These are phyloP conservation scores for Wallacemonas sp. DNA, from an alignment of 208 protist genomes.

Conservation along the genomic window DNA sequence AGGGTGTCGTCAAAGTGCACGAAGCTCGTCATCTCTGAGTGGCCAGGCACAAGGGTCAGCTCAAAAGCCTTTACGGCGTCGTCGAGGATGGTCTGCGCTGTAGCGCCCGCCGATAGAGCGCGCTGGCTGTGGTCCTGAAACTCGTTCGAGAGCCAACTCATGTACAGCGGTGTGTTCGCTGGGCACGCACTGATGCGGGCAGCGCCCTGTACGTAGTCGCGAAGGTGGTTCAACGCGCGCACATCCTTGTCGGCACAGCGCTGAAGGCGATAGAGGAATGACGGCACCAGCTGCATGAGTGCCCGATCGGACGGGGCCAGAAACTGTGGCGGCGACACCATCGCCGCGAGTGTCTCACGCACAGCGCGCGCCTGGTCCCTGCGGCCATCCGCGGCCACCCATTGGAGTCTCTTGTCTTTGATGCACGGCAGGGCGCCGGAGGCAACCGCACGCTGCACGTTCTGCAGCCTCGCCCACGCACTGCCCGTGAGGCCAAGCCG, in stretches of 20 bases:
- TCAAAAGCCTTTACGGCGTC: neutral
- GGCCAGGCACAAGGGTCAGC: neutral
- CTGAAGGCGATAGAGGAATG: slow-evolving; percentile 67
- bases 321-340: slow-evolving; percentile 35
- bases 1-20: slow-evolving; percentile 1
- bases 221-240: slow-evolving; percentile 32
- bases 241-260: slow-evolving; percentile 42
- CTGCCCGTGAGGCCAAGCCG: slow-evolving; percentile 45
- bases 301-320: slow-evolving; percentile 15
- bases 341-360: slow-evolving; percentile 18
- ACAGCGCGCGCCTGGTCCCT: slow-evolving; percentile 20
- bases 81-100: neutral
- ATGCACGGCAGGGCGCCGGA: slow-evolving; percentile 41
- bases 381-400: slow-evolving; percentile 24
- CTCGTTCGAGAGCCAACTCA: slow-evolving; percentile 14
- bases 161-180: neutral
- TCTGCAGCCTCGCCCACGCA: slow-evolving; percentile 30
- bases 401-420: slow-evolving; percentile 24
- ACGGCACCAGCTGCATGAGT: slow-evolving; percentile 40
- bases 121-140: neutral
- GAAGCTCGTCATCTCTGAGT: neutral
- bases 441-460: slow-evolving; percentile 23
- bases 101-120: neutral
- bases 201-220: slow-evolving; percentile 16
- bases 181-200: slow-evolving; percentile 1